Evolutionary conservation across 805 yeast genomes (phyloP).

Genomic region (Priceomyces medius): DNA sequence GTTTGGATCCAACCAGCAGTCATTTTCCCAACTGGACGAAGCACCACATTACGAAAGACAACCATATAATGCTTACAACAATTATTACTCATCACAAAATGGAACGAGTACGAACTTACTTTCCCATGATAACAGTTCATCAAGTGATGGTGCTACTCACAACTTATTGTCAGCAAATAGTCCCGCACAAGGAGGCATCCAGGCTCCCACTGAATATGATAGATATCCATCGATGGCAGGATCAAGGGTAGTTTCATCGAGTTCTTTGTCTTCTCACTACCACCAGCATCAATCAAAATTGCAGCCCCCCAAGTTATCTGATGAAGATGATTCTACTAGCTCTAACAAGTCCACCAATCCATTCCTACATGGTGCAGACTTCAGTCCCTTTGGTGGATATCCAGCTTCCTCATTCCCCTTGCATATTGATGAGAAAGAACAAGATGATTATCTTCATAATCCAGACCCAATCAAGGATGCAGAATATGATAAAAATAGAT

Average conservation of each 20-base stretch:
- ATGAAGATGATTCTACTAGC: slow-evolving; percentile 21
- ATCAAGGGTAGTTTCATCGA: slow-evolving; percentile 56
- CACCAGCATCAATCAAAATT: slow-evolving; percentile 6
- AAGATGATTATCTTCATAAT: slow-evolving; percentile 92
- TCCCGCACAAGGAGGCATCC: slow-evolving; percentile 18
- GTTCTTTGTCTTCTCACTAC: slow-evolving; percentile 27
- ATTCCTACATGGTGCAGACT: slow-evolving; percentile 53
- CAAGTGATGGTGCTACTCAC: slow-evolving; percentile 2
- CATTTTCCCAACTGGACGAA: slow-evolving; percentile 10
- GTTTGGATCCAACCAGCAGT: slow-evolving; percentile 9
- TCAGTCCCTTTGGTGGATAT: slow-evolving; percentile 94
- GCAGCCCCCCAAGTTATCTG: slow-evolving; percentile 5
- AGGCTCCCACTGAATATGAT: slow-evolving; percentile 59
- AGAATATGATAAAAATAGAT: slow-evolving; percentile 69
- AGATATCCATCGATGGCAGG: slow-evolving; percentile 65
- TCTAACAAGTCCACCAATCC: slow-evolving; percentile 26
- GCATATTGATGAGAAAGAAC: slow-evolving; percentile 88
- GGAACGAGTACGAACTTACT: slow-evolving; percentile 27
- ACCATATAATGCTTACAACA: slow-evolving; percentile 34
- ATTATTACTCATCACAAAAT: slow-evolving; percentile 38
- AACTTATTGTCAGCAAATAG: slow-evolving; percentile 1
- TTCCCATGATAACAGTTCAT: slow-evolving; percentile 13
- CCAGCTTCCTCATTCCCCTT: slow-evolving; percentile 92
- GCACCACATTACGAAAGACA: slow-evolving; percentile 7
- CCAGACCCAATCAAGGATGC: slow-evolving; percentile 96